Percentiles rank a stretch among this genome's conserved stretches.
phyloP scores from a whole-genome alignment of 2,329 filamentous ascomycete genomes.

The Dothistroma septosporum region DNA sequence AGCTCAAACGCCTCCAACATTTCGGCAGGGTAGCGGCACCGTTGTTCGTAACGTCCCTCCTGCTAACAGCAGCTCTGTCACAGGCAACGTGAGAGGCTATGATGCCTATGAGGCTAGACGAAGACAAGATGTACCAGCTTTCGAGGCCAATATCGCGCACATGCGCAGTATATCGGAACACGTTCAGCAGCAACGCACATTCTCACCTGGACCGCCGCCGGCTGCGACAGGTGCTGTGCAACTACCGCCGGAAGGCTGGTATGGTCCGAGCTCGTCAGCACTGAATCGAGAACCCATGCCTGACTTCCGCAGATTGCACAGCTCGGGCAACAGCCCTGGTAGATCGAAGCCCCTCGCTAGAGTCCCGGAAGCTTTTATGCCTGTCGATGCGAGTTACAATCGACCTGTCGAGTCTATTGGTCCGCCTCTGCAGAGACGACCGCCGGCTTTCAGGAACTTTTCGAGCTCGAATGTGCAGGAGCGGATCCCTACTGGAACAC shows the following conservation, averaged over 20 bases:
- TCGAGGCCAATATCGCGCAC: slow-evolving; percentile 2
- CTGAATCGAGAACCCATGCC: slow-evolving; percentile 5
- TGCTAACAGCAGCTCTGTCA: slow-evolving; percentile 5
- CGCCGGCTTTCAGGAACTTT: slow-evolving; percentile 5
- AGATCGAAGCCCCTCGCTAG: slow-evolving; percentile 11
- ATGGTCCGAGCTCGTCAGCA: slow-evolving; percentile 16
- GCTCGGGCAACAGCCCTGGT: slow-evolving; percentile 12
- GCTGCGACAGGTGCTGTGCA: not conserved
- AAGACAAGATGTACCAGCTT: slow-evolving; percentile 16
- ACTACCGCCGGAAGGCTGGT: slow-evolving; percentile 25
- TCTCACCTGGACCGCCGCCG: not conserved
- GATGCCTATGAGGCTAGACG: slow-evolving; percentile 22
- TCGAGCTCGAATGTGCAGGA: slow-evolving; percentile 5
- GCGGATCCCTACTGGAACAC: not conserved
- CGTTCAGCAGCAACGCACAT: not conserved
- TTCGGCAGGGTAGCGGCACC: not conserved
- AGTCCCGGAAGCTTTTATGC: slow-evolving; percentile 27
- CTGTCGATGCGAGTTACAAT: slow-evolving; percentile 21
- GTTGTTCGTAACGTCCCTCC: not conserved
- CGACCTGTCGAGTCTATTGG: slow-evolving; percentile 20
- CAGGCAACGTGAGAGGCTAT: slow-evolving; percentile 15
- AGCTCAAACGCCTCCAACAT: not conserved
- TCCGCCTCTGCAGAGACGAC: slow-evolving; percentile 12
- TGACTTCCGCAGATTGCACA: slow-evolving; percentile 23
- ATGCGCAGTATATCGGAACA: not conserved